phyloP scores from a whole-genome alignment of 345 rosid genomes.

The Stellera chamaejasme region DNA sequence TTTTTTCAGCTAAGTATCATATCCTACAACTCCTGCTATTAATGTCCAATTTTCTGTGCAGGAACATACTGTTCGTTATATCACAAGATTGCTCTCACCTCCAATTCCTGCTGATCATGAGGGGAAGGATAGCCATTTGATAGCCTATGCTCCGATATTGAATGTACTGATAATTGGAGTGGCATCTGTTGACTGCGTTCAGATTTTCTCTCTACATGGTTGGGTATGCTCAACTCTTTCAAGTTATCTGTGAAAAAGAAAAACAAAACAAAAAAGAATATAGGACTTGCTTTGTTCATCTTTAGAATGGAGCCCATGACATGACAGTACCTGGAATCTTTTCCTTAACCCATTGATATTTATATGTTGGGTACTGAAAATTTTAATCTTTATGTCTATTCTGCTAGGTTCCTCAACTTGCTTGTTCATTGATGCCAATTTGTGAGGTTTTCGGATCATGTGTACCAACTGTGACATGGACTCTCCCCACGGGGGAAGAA shows the following conservation, averaged over 20 bases:
- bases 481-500: conserved; percentile 69
- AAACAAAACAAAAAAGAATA: too few species aligned
- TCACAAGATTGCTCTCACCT: conserved; percentile 76
- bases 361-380: neutral
- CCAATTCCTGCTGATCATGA: conserved; percentile 54
- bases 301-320: too few species aligned
- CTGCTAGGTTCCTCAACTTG: conserved; percentile 80
- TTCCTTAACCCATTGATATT: too few species aligned
- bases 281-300: neutral
- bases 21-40: conserved; percentile 1
- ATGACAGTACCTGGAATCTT: too few species aligned
- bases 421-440: conserved; percentile 87
- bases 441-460: conserved; percentile 93
- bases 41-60: conserved; percentile 26
- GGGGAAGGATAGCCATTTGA: conserved; percentile 62
- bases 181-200: conserved; percentile 82
- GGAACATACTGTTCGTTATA: conserved; percentile 83
- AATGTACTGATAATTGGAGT: conserved; percentile 82
- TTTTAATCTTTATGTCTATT: conserved; percentile 12
- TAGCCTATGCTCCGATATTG: conserved; percentile 69
- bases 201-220: conserved; percentile 90
- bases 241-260: neutral
- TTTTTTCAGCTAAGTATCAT: neutral
- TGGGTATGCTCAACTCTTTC: conserved; percentile 43
- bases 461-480: conserved; percentile 66